A percentile compares a stretch with the other conserved stretches of the same genome.
Conservation (phyloP, 495 filamentous ascomycete genomes). For the Lepidopterella palustris region DNA sequence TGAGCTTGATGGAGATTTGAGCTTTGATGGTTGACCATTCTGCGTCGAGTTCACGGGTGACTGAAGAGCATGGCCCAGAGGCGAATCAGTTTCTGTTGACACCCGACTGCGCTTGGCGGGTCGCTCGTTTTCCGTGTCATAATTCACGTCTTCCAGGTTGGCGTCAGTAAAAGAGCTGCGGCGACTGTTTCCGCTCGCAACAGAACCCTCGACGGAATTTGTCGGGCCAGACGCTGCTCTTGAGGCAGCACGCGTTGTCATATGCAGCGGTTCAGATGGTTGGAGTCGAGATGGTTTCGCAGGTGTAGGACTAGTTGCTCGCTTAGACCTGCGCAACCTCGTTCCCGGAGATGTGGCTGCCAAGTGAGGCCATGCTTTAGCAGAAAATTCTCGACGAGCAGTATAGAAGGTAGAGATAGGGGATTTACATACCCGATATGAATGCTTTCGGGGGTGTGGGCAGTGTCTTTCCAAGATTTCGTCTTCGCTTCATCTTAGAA, state of each 20-base stretch:
- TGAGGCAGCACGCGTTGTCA: conserved; percentile 32
- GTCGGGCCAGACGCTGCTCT: conserved; percentile 26
- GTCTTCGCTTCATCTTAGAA: conserved; percentile 1
- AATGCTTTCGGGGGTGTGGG: not conserved
- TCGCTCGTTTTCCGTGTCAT: conserved; percentile 15
- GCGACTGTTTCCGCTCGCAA: conserved; percentile 24
- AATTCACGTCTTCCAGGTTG: conserved; percentile 4
- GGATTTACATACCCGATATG: not conserved
- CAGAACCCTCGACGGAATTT: conserved; percentile 22
- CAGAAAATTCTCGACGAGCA: conserved; percentile 3
- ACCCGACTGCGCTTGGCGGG: conserved; percentile 26
- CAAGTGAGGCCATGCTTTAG: conserved; percentile 1
- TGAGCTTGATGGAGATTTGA: conserved; percentile 6
- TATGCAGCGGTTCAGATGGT: conserved; percentile 33
- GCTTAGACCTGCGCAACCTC: conserved; percentile 20
- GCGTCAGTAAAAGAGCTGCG: conserved; percentile 24
- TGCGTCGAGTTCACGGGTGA: conserved; percentile 7
- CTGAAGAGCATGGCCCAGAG: not conserved
- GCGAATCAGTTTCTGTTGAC: conserved; percentile 24
- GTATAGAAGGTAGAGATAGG: not conserved
- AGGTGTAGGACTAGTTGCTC: conserved; percentile 14
- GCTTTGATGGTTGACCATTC: not conserved
- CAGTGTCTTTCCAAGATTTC: not conserved
- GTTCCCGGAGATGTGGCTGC: conserved; percentile 17
- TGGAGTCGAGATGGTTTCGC: conserved; percentile 27